Evolutionary conservation across 169 alveolate genomes (phyloP).

Genomic region (Cystoisospora suis): DNA sequence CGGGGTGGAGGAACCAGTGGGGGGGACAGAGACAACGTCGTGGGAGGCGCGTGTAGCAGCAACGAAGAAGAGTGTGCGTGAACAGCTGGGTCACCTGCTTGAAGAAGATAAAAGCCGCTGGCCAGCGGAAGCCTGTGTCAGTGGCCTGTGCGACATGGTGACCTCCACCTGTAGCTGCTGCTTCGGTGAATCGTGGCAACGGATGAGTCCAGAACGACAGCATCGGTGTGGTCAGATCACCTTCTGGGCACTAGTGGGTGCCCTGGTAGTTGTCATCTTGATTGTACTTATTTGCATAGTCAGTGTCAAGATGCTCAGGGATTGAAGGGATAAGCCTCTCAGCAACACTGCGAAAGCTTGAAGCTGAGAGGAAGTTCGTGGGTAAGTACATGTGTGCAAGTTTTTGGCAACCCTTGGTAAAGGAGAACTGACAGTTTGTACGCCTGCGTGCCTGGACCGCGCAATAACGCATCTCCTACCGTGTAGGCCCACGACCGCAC

Average conservation of each 20-base stretch:
- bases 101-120: neutral
- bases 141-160: neutral
- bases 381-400: too few species aligned
- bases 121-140: conserved; percentile 2
- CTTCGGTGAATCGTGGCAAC: neutral
- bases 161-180: neutral
- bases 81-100: neutral
- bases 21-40: too few species aligned
- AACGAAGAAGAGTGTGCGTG: neutral
- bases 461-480: too few species aligned
- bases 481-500: too few species aligned
- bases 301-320: conserved; percentile 9
- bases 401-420: too few species aligned
- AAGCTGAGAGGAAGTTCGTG: too few species aligned
- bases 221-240: conserved; percentile 22
- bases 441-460: too few species aligned
- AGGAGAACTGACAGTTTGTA: too few species aligned
- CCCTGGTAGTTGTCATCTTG: neutral
- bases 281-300: neutral
- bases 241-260: neutral
- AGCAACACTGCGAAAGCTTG: too few species aligned
- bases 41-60: conserved; percentile 24
- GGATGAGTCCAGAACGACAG: neutral
- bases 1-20: too few species aligned
- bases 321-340: too few species aligned